Base-by-base conservation (phyloP, 106 monocot species). In the Vanilla planifolia region DNA sequence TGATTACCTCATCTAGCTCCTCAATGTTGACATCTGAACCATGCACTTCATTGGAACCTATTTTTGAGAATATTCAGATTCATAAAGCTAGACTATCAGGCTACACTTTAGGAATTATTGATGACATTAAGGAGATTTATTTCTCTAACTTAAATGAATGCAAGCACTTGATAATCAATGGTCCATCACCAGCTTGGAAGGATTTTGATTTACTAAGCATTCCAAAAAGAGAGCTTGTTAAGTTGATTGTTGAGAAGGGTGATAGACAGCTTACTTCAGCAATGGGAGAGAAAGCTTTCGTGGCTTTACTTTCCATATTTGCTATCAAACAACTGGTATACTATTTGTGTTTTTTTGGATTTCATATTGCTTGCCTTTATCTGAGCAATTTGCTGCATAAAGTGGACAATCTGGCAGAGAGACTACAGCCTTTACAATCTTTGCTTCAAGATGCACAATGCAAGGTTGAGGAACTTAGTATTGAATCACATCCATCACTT, bases 401-500 rank as follows among this genome's bases (percentile, higher is more conserved):
- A 27, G 67, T 66, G 48, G 40, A 51, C 11, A 33, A 67, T 36
- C 16, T 74, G 50, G 44, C 57, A 45, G 58, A 43, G 51, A 77
- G 24, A 43, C 72, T 84, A 69, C 68, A 37, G 62, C 59, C 68
- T 23, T 43, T 84, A 36, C 58, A 74, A 56, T 69, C 66, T 14
- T 65, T 80, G 58, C 50, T 89, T 61, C 65, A 74, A 43, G 71
- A 77, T 30, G 77, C 64, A 63, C 57, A 8, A 26, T 15, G 19
- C 61, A 84, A 84, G 62, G 60, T 51, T 48, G 74, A 77, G 71
- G 75, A 71, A 60, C 64, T 63, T 43, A 19, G 71, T 36, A 56
- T 72, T 51, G 71, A 80, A 26, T 67, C 80, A 23, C 83, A 89
- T 72, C 84, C 88, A 47, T 77, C 83, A 55, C 60, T 89, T 11